These are phyloP conservation scores for Starmerella sp. DNA, from an alignment of 805 yeast species.

Conservation along the genomic window DNA sequence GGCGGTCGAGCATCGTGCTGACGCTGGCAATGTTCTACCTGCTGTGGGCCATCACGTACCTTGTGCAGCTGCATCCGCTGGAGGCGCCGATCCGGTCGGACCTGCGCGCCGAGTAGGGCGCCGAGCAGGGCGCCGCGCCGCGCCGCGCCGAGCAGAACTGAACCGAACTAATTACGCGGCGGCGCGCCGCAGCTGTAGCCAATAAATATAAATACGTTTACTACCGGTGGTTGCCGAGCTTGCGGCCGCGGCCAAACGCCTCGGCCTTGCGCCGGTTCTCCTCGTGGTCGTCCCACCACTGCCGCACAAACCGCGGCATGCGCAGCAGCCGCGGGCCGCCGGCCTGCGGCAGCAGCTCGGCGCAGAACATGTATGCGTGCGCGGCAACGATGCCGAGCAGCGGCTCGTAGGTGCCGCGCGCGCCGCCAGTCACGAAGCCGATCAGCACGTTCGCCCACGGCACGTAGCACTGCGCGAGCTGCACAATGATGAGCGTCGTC, in stretches of 20 bases:
- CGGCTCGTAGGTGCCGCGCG: constrained; percentile 20
- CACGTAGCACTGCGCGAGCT: constrained; percentile 25
- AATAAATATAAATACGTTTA: background rate
- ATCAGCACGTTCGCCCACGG: constrained; percentile 28
- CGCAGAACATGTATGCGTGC: constrained; percentile 27
- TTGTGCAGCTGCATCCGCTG: constrained; percentile 78
- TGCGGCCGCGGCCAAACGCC: constrained; percentile 23
- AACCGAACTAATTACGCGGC: no score
- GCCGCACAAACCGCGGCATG: constrained; percentile 8
- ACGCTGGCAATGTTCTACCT: constrained; percentile 66
- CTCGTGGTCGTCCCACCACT: background rate
- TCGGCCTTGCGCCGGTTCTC: constrained; percentile 6
- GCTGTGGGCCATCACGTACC: constrained; percentile 89
- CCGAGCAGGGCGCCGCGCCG: background rate
- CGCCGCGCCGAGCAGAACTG: no score
- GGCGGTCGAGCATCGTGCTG: constrained; percentile 62
- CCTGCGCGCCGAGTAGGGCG: constrained; percentile 63
- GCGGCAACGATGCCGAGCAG: constrained; percentile 27
- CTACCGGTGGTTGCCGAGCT: constrained; percentile 20
- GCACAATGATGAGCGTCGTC: constrained; percentile 26
- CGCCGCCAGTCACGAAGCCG: constrained; percentile 24
- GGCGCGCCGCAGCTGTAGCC: no score
- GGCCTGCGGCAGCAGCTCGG: constrained; percentile 24
- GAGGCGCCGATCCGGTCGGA: constrained; percentile 86
- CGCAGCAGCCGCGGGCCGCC: constrained; percentile 23